These are phyloP conservation scores for Crithidia expoeki DNA, from an alignment of 208 protist species.

Conservation along the genomic window DNA sequence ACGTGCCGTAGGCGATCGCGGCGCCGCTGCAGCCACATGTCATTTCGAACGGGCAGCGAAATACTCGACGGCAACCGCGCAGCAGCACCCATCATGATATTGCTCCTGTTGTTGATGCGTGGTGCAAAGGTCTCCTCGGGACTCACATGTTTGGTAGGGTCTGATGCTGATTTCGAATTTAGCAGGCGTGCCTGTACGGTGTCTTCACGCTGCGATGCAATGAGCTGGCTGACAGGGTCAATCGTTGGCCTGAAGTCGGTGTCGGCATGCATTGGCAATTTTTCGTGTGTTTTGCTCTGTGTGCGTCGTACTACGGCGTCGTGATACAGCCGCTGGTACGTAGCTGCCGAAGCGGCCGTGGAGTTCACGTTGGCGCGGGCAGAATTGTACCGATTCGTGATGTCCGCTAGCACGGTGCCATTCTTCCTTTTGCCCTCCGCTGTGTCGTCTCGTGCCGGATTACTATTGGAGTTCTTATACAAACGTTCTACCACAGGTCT, in stretches of 20 bases:
- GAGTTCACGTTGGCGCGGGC: background rate
- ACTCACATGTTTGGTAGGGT: slow-evolving; percentile 1
- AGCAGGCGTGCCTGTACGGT: slow-evolving; percentile 45
- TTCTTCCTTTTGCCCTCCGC: background rate
- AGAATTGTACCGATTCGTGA: slow-evolving; percentile 13
- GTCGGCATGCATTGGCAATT: slow-evolving; percentile 4
- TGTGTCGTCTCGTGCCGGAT: background rate
- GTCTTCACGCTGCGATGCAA: slow-evolving; percentile 43
- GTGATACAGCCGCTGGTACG: slow-evolving; percentile 31
- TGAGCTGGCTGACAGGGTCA: slow-evolving; percentile 49
- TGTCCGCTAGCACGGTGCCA: slow-evolving; percentile 6
- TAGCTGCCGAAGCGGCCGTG: background rate
- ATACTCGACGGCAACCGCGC: background rate
- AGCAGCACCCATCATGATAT: background rate
- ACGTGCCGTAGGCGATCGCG: slow-evolving; percentile 27
- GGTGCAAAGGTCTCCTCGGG: slow-evolving; percentile 34
- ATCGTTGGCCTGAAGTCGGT: slow-evolving; percentile 43
- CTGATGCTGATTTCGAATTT: slow-evolving; percentile 3
- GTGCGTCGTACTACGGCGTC: slow-evolving; percentile 22
- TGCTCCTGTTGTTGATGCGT: slow-evolving; percentile 23
- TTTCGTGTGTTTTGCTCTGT: slow-evolving; percentile 7
- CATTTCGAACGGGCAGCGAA: slow-evolving; percentile 15
- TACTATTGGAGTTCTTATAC: background rate
- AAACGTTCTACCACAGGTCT: slow-evolving; percentile 42
- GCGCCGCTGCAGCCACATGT: slow-evolving; percentile 30